Conservation (phyloP, 208 protist species). For the Pavlovales sp. region DNA sequence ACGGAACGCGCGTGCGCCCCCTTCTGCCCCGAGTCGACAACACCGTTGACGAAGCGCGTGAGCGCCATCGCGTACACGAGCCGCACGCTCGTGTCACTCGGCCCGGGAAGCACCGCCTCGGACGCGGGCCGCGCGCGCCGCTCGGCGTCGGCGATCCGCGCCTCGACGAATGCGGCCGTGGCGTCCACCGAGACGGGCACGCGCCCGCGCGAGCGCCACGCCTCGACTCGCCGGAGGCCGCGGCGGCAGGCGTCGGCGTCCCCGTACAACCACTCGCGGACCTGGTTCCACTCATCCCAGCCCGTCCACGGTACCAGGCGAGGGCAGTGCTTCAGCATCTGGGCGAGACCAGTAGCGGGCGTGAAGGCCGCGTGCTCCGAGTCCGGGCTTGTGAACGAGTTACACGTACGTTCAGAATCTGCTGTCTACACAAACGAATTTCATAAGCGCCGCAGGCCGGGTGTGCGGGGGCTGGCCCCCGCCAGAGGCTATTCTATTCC, state of each 20-base stretch:
- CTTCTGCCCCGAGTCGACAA: conserved; percentile 31
- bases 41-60: conserved; percentile 46
- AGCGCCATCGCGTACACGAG: conserved; percentile 32
- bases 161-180: conserved; percentile 10
- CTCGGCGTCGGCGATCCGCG: neutral
- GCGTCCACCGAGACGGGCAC: conserved; percentile 30
- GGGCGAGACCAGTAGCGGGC: too few relatives aligned
- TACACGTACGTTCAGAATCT: too few relatives aligned
- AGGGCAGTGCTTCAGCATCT: too few relatives aligned
- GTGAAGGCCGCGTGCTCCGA: too few relatives aligned
- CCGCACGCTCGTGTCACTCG: neutral
- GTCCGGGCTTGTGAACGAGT: too few relatives aligned
- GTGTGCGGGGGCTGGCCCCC: too few relatives aligned
- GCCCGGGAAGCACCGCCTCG: too few relatives aligned
- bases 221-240: neutral
- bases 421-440: too few relatives aligned
- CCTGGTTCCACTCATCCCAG: conserved; percentile 19
- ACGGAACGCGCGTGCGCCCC: conserved; percentile 4
- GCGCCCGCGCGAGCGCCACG: neutral
- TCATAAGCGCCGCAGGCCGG: too few relatives aligned
- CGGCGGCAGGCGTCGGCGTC: neutral
- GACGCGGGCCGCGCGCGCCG: neutral
- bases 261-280: neutral
- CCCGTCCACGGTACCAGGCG: conserved; percentile 29
- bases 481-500: too few relatives aligned